Base-by-base conservation (phyloP, 306 rosid genomes). In the Astragalus membranaceus region DNA sequence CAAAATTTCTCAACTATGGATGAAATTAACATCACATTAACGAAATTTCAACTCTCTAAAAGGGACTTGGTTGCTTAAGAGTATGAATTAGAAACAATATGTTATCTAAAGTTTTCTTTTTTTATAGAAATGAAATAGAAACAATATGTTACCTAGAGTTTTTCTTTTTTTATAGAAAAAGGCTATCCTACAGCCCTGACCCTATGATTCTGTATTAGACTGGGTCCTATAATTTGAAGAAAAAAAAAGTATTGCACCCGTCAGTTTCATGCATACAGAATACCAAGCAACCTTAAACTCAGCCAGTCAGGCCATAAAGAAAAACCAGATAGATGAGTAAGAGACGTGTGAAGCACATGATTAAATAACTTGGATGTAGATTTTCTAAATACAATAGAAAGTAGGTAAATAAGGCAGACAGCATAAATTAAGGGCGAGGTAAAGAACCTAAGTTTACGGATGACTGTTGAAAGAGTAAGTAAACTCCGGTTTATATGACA, bases 401-500 rank as follows among this genome's bases (percentile, higher is more conserved):
- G 62, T 3, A 11, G 1, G 43, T 32, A 48, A 49, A 70, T 14
- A 71, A 16, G 68, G 29, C 8, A n/a, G 35, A 69, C 23, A 52
- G 23, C 59, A 72, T 51, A 75, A 47, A 65, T 62, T 64, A 75
- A 72, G 85, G 88, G 59, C 9, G 61, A 58, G 73, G 75, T 73
- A 75, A 57, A 67, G 85, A 72, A 95, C 99, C 99, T 95, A 66
- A 95, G 85, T 76, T 95, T 95, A 67, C 99, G 99, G 79, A 95
- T 95, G 73, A 95, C 99, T 7, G 97, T 89, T 67, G 88, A 77
- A 72, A 95, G 89, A 66, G 99, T 95, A 60, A 95, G 87, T 73
- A 95, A 89, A 89, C 99, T 95, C 81, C 99, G 92, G 76, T 95
- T 95, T 55, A 95, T 95, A 81, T 95, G 96, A 79, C 97, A 89